Base-by-base conservation (phyloP, 257 asterid species). In the Forsythia suspensa region DNA sequence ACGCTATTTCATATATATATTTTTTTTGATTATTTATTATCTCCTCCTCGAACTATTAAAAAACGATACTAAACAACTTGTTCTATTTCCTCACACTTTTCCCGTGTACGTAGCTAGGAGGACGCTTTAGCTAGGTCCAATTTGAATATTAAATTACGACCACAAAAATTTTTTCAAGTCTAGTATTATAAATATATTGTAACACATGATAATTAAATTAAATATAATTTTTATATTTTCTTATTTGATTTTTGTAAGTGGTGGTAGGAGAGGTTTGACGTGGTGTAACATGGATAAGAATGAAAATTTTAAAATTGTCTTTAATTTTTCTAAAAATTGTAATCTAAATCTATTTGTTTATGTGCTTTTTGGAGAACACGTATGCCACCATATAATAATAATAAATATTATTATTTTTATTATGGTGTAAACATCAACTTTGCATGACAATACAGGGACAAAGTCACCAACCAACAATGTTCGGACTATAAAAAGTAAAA, bases 401-500 rank as follows among this genome's bases (percentile, higher is more conserved):
- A 1, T 29, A 29, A 29, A 1, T 29, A 29, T 1, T 29, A 29
- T 29, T 29, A 29, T 29, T 29, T 1, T 29, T 29, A 29, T 29
- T 29, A 29, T 29, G 0, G 34, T 29, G 18, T 36, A 72, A 36
- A 68, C 67, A 44, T 67, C 48, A 74, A 15, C 70, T 39, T 38
- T 80, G 83, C 79, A 74, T 59, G 79, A 42, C 52, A 24, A 65
- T 70, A 61, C 29, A 59, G 76, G 82, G 55, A 34, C 68, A 55
- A 66, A 69, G 38, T 73, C 82, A 73, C 76, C 82, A 77, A 77
- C 85, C 80, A 66, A 81, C 76, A 65, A 41, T 67, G 15, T 38
- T 81, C 29, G 41, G 10, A 37, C 20, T 65, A 34, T 18, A 13
- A 3, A 46, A 46, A 3, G 4, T 12, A 12, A 46, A 12, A 46